Base-by-base conservation (phyloP, 768 basidiomycete genomes). In the Auricularia sp. region DNA sequence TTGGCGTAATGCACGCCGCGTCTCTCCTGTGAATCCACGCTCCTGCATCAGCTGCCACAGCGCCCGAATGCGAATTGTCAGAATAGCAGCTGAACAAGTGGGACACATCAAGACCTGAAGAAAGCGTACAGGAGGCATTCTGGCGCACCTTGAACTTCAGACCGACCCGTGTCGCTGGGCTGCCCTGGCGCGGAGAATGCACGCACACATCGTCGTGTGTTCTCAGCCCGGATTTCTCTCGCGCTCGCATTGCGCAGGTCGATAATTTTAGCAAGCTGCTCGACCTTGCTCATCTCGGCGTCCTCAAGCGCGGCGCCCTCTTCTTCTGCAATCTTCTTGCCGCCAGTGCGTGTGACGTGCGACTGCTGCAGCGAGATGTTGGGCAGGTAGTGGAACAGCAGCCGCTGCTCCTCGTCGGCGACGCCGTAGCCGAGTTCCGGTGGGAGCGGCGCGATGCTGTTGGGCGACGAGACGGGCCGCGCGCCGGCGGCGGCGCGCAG, bases 241-340 rank as follows among this genome's bases (percentile, higher is more conserved):
- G 92, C 90, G 68, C 89, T 91, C 18, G 96, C 89, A 71, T 98
- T 98, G 67, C 87, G 79, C 69, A 98, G 75, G 76, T 97, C 93
- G 23, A 93, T 75, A 36, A 93, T 75, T 68, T 82, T 81, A 53
- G 88, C 86, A 64, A 97, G 80, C 70, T 75, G 71, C 66, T 77
- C 81, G 4, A 81, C 78, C 70, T 86, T 87, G 64, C 66, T 70
- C 56, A 71, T 67, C 64, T 73, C 71, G 33, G 72, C 74, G 61
- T 69, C 67, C 44, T 64, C 35, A 33, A 66, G 33, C 1, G 35
- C 61, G 33, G 54, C 35, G 64, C 44, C 23, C 61, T 43, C 36
- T 21, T 5, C 64, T 34, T 21, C 58, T 29, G 54, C n/a, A 10
- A 62, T 69, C 62, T 42, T 66, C 66, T 53, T 71, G 36, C 39